phyloP scores from a whole-genome alignment of 108 stramenopile genomes.

The Hondaea fermentalgiana region DNA sequence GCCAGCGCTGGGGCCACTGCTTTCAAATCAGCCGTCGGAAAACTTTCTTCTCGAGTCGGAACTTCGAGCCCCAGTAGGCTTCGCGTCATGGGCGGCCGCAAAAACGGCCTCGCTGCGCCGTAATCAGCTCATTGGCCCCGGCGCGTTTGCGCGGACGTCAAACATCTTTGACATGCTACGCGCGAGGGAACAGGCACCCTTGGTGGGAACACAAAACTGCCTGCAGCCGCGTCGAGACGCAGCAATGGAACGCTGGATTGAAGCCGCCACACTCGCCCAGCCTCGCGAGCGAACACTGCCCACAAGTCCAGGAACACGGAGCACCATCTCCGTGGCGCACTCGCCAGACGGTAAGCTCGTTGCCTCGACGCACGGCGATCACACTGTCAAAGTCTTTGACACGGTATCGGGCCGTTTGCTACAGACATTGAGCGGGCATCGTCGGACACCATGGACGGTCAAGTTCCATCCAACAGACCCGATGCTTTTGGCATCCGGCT shows the following conservation, averaged over 20 bases:
- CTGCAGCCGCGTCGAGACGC: neutral
- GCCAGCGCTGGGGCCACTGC: neutral
- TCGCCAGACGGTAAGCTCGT: slow-evolving; percentile 35
- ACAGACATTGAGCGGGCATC: slow-evolving; percentile 74
- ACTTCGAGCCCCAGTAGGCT: neutral
- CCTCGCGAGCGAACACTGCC: neutral
- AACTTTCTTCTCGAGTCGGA: neutral
- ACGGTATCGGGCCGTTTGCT: slow-evolving; percentile 50
- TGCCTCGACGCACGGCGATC: slow-evolving; percentile 96
- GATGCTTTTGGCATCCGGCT: slow-evolving; percentile 76
- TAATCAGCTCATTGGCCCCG: neutral
- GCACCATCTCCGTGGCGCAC: slow-evolving; percentile 30
- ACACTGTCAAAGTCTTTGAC: slow-evolving; percentile 86
- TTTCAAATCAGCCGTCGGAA: neutral
- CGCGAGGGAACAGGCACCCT: neutral
- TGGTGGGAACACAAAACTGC: neutral
- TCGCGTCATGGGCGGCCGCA: neutral
- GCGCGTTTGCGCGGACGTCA: neutral
- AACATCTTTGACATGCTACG: neutral
- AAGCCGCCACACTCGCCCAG: neutral
- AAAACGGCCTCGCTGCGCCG: neutral
- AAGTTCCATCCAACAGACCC: slow-evolving; percentile 75
- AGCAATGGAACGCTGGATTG: neutral
- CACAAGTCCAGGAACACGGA: neutral
- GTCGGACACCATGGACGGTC: slow-evolving; percentile 96